A percentile compares a stretch with the other conserved stretches of the same genome.
Conservation (phyloP, 106 monocot genomes). For the Allium sativum region DNA sequence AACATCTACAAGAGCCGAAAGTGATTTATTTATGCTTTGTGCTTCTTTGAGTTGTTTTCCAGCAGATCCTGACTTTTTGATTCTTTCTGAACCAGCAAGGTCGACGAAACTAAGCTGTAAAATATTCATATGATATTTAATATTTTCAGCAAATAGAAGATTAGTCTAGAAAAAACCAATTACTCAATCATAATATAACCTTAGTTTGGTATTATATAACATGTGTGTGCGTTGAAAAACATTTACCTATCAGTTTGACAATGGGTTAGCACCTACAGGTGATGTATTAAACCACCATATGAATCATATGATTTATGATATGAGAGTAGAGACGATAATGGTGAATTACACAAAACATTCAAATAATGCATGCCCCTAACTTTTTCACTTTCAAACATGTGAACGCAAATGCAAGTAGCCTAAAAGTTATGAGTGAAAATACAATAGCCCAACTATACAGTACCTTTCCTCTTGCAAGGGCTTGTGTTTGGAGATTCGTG, state of each 20-base stretch:
- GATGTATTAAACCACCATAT: no score
- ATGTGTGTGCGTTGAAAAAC: no score
- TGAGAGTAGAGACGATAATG: no score
- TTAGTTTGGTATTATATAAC: no score
- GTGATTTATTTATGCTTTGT: conserved; percentile 96
- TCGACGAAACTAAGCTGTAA: conserved; percentile 99
- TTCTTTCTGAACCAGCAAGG: conserved; percentile 97
- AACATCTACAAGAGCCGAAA: conserved; percentile 92
- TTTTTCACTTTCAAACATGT: background rate
- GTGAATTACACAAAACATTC: no score
- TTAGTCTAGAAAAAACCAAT: background rate
- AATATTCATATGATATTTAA: no score
- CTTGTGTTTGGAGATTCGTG: conserved; percentile 91
- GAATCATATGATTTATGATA: no score
- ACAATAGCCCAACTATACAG: background rate
- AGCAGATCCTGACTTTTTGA: conserved; percentile 88
- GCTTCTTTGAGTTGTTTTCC: conserved; percentile 94
- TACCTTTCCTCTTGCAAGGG: conserved; percentile 89
- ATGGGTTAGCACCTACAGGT: no score
- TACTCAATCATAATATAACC: no score
- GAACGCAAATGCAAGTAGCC: background rate
- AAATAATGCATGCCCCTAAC: no score
- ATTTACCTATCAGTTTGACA: no score
- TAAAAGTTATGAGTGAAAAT: background rate
- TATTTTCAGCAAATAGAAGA: background rate